These are phyloP conservation scores for Puya raimondii DNA, from an alignment of 176 grass and related monocot species.

Conservation along the genomic window DNA sequence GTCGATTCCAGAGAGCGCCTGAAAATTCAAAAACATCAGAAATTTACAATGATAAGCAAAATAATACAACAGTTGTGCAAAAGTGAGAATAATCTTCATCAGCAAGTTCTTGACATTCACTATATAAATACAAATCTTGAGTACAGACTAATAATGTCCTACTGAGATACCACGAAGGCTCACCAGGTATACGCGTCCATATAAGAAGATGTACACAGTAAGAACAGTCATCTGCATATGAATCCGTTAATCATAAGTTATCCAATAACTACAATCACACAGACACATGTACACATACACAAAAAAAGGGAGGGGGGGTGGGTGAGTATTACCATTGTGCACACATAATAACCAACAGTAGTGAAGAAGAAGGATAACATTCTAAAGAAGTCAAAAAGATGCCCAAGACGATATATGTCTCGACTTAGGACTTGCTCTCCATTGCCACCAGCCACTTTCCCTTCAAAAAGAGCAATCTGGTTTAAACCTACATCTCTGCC, in stretches of 20 bases:
- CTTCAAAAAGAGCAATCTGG: constrained; percentile 93
- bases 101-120: too few relatives aligned
- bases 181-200: constrained; percentile 44
- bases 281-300: background rate
- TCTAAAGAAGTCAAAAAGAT: constrained; percentile 96
- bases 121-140: constrained; percentile 17
- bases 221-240: constrained; percentile 39
- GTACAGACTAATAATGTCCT: background rate
- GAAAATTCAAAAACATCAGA: constrained; percentile 16
- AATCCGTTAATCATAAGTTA: background rate
- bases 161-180: constrained; percentile 2
- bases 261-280: background rate
- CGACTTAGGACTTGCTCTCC: constrained; percentile 92
- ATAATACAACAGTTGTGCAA: background rate
- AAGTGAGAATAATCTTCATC: background rate
- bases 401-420: constrained; percentile 85
- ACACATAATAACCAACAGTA: constrained; percentile 89
- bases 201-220: constrained; percentile 44
- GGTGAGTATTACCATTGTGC: constrained; percentile 67
- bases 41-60: constrained; percentile 5
- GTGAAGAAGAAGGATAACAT: constrained; percentile 97
- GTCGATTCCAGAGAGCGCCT: constrained; percentile 97
- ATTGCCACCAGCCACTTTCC: constrained; percentile 94
- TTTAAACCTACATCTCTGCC: constrained; percentile 94
- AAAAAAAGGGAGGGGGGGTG: background rate